Evolutionary conservation across 306 rosid genomes (phyloP).

Genomic region (Inga leiocalycina): DNA sequence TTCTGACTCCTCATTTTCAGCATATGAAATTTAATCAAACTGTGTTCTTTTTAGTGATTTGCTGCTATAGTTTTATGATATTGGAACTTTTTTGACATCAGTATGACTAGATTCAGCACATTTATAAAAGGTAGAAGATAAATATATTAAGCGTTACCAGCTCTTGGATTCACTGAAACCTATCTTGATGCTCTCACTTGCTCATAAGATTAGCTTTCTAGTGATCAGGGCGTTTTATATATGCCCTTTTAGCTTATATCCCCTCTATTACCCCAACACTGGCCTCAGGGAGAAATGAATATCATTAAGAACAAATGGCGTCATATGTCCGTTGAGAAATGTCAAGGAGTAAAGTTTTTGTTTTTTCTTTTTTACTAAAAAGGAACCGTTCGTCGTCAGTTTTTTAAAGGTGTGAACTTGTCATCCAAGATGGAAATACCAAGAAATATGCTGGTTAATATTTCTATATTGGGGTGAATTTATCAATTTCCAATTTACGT

Average conservation of each 20-base stretch:
- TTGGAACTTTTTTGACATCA: neutral
- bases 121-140: neutral
- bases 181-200: neutral
- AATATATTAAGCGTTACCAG: neutral
- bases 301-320: neutral
- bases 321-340: neutral
- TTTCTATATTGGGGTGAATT: constrained; percentile 29
- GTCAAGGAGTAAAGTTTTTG: neutral
- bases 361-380: neutral
- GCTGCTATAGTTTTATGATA: neutral
- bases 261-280: neutral
- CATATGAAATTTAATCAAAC: constrained; percentile 14
- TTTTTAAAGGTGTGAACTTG: neutral
- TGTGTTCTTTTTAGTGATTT: neutral
- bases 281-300: neutral
- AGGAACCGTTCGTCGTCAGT: neutral
- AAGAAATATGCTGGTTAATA: neutral
- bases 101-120: neutral
- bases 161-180: neutral
- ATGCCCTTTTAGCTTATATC: neutral
- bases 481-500: constrained; percentile 30
- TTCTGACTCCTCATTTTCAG: constrained; percentile 25
- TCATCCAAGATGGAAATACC: constrained; percentile 16
- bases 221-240: neutral
- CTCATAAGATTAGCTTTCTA: neutral